Evolutionary conservation across 305 asterid genomes (phyloP).

Genomic region (Solanum hybrid): DNA sequence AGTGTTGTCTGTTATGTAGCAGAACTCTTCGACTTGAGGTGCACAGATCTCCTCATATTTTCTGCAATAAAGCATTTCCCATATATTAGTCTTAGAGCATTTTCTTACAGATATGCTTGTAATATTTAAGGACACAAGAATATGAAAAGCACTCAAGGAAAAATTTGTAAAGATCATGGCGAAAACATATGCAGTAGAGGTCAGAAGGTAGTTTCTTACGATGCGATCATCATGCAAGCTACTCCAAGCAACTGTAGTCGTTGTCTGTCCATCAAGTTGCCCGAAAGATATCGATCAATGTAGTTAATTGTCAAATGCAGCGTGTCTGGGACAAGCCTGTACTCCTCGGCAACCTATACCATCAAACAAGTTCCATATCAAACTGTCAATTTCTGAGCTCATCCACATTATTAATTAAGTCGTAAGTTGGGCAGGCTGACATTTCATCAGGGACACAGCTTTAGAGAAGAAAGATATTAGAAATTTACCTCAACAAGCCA

Average conservation of each 20-base stretch:
- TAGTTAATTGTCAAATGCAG: constrained; percentile 36
- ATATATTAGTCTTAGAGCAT: background rate
- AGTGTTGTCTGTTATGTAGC: constrained; percentile 31
- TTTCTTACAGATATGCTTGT: background rate
- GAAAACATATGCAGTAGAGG: background rate
- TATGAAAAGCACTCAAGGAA: background rate
- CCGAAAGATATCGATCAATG: constrained; percentile 42
- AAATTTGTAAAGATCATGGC: background rate
- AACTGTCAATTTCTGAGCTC: background rate
- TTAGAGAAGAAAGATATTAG: background rate
- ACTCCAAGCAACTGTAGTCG: constrained; percentile 32
- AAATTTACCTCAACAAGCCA: constrained; percentile 37
- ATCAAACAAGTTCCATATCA: background rate
- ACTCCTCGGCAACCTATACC: constrained; percentile 33
- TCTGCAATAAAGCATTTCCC: constrained; percentile 14
- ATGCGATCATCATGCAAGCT: constrained; percentile 52
- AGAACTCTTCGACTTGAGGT: constrained; percentile 36
- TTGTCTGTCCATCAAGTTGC: constrained; percentile 32
- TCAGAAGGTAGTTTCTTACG: constrained; percentile 18
- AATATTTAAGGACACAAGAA: background rate
- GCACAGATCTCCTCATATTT: constrained; percentile 45
- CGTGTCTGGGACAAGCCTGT: constrained; percentile 40
- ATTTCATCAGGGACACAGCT: background rate
- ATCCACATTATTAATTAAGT: background rate
- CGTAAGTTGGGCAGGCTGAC: background rate